Base-by-base conservation (phyloP, 768 basidiomycete species). In the Serendipita indica region DNA sequence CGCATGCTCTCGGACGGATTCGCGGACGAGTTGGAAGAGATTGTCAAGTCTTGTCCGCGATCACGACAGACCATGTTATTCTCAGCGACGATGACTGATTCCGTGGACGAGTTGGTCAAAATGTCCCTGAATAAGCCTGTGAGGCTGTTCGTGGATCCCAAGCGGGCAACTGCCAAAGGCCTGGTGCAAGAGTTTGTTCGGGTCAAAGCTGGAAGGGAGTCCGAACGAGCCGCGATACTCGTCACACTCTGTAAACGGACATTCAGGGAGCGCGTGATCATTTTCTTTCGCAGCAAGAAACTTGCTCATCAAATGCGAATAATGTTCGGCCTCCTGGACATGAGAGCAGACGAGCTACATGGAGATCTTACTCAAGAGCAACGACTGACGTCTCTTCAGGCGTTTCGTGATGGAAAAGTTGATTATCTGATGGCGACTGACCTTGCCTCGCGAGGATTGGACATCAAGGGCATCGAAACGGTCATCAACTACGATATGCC, bases 401-500 rank as follows among this genome's bases (percentile, higher is more conserved):
- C 77, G 56, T 99, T 98, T 73, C 83, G 90, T 60, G 88, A 90
- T 62, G 86, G 89, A 18, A 68, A 77, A 27, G 87, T 87, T n/a
- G 87, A 92, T 69, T 98, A 82, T 70, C 74, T 99, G 6, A 86
- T 99, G 77, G 94, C 93, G 2, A 99, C 96, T 0, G 96, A 98
- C 68, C 74, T 99, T 33, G 96, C 96, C 32, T 88, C 92, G 58
- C 83, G 92, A 61, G 89, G 96, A 70, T 77, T 99, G 28, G 94
- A 98, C 71, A 96, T 99, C 74, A 94, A 93, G 68, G 93, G 93
- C 14, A 84, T 97, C 25, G 89, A 98, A 67, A 92, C 91, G 2
- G 90, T 99, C 62, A 92, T 99, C 69, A 99, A 99, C 70, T 98
- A 93, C 68, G 96, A 99, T 68, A 96, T 98, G 94, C 96, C 96